Percentiles rank a stretch among this genome's conserved stretches.
Conservation (phyloP, 495 filamentous ascomycete genomes). For the Darksidea phi region DNA sequence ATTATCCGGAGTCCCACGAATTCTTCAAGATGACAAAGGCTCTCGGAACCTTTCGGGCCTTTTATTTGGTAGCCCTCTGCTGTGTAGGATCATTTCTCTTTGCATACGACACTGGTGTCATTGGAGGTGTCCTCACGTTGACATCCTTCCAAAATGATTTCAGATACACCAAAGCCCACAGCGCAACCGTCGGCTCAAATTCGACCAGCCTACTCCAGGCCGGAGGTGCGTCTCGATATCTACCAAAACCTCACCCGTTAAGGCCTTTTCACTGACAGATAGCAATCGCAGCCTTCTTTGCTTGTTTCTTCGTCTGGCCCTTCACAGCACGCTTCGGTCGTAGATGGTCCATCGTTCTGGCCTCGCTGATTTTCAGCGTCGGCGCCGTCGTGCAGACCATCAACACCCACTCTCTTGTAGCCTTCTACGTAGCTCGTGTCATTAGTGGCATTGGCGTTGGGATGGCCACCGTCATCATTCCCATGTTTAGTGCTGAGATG, state of each 20-base stretch:
- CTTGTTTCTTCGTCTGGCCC: slow-evolving; percentile 13
- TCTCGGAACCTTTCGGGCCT: not conserved
- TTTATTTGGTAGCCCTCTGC: not conserved
- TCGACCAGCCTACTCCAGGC: not conserved
- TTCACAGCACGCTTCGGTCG: slow-evolving; percentile 26
- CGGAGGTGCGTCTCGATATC: slow-evolving; percentile 59
- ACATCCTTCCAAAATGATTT: slow-evolving; percentile 1
- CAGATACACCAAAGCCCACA: not conserved
- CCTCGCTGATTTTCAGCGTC: slow-evolving; percentile 22
- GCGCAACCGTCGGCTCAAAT: not conserved
- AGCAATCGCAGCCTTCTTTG: slow-evolving; percentile 43
- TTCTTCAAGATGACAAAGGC: not conserved
- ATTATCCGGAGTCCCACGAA: too few species aligned
- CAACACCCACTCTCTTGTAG: not conserved
- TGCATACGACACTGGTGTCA: slow-evolving; percentile 3
- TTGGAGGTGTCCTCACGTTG: not conserved
- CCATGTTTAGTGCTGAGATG: slow-evolving; percentile 46
- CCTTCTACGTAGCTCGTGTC: slow-evolving; percentile 41
- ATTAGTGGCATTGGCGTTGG: slow-evolving; percentile 44
- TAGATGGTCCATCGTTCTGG: slow-evolving; percentile 18
- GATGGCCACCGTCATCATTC: slow-evolving; percentile 39
- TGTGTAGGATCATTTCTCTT: not conserved
- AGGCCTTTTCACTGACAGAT: too few species aligned
- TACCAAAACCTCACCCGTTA: too few species aligned
- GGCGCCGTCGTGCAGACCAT: slow-evolving; percentile 28